Conservation (phyloP, 2,329 filamentous ascomycete species). For the Dryadomyces quercus-mongolicae region DNA sequence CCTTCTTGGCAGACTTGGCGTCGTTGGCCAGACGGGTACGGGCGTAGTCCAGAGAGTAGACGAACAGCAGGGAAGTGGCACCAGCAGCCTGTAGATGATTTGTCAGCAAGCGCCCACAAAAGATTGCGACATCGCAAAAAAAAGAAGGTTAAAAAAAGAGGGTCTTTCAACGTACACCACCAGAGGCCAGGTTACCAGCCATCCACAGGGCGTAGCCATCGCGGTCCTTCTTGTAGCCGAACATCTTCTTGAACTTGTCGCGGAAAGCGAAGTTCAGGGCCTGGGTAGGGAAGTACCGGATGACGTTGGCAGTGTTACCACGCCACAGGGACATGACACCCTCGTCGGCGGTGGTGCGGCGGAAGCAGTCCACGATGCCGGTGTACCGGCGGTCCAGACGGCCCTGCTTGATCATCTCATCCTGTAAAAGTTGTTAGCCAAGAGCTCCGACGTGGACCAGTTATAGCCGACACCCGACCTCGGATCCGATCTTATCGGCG, state of each 20-base stretch:
- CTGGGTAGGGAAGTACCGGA: conserved; percentile 99
- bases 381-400: conserved; percentile 96
- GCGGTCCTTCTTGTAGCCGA: conserved; percentile 99
- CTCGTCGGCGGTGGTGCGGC: conserved; percentile 78
- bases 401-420: conserved; percentile 99
- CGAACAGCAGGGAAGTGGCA: conserved; percentile 99
- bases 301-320: conserved; percentile 99
- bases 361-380: conserved; percentile 93
- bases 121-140: neutral
- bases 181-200: conserved; percentile 98
- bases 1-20: conserved; percentile 94
- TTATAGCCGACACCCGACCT: neutral
- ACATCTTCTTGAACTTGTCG: conserved; percentile 99
- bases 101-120: neutral
- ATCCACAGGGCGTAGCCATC: conserved; percentile 99
- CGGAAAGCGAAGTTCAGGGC: conserved; percentile 99
- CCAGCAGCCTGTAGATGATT: conserved; percentile 58
- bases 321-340: conserved; percentile 94
- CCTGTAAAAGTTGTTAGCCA: conserved; percentile 43
- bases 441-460: neutral
- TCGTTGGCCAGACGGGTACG: conserved; percentile 99
- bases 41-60: conserved; percentile 99
- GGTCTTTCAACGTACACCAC: conserved; percentile 65
- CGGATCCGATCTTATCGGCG: neutral
- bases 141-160: neutral